A percentile compares a stretch with the other conserved stretches of the same genome.
phyloP scores from a whole-genome alignment of 2,329 filamentous ascomycete genomes.

The Phoma sp. region DNA sequence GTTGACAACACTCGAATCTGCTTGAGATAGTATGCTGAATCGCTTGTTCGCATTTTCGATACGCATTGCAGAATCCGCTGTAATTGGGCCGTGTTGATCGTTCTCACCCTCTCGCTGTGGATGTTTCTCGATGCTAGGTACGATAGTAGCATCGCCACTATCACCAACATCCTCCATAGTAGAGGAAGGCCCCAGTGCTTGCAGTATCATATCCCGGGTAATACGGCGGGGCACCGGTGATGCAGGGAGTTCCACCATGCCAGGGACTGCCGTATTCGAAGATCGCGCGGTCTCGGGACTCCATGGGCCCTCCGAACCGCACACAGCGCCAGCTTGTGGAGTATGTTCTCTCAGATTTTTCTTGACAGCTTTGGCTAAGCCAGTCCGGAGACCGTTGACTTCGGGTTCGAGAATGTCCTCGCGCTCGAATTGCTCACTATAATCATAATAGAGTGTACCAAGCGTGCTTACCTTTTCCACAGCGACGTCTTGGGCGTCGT shows the following conservation, averaged over 20 bases:
- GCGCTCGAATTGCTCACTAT: slow-evolving; percentile 46
- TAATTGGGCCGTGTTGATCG: neutral
- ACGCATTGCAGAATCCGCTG: neutral
- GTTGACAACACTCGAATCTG: slow-evolving; percentile 33
- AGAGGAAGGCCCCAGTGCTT: slow-evolving; percentile 35
- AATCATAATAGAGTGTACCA: slow-evolving; percentile 45
- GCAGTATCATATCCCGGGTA: slow-evolving; percentile 41
- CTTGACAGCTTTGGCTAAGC: slow-evolving; percentile 51
- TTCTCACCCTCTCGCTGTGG: neutral
- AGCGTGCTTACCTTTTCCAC: slow-evolving; percentile 27
- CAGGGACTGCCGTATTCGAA: slow-evolving; percentile 8
- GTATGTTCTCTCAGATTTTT: slow-evolving; percentile 49
- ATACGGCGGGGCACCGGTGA: slow-evolving; percentile 42
- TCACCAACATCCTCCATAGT: slow-evolving; percentile 30
- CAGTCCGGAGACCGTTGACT: slow-evolving; percentile 35
- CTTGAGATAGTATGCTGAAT: slow-evolving; percentile 35
- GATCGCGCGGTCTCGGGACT: neutral
- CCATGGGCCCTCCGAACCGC: neutral
- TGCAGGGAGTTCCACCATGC: slow-evolving; percentile 35
- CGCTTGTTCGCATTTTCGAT: slow-evolving; percentile 16
- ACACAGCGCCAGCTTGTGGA: neutral
- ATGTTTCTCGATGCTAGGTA: neutral
- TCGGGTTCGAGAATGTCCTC: slow-evolving; percentile 24
- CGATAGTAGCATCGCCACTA: slow-evolving; percentile 10
- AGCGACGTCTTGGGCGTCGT: slow-evolving; percentile 35